These are phyloP conservation scores for Ceratocystis harringtonii DNA, from an alignment of 2,329 filamentous ascomycete species.

Conservation along the genomic window DNA sequence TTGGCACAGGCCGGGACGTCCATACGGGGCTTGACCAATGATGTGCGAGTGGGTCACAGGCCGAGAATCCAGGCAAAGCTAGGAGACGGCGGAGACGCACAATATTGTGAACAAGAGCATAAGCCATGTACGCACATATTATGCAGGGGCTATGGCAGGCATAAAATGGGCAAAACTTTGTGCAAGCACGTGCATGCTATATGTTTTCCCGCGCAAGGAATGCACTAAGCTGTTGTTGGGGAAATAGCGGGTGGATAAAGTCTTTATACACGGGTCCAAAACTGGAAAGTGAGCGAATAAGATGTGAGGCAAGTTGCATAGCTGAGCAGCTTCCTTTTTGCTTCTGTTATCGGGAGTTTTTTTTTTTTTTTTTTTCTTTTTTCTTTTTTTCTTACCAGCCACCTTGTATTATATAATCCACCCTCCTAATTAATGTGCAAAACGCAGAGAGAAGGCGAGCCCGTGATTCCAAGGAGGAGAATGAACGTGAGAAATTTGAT, in stretches of 20 bases:
- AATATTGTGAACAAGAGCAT: neutral
- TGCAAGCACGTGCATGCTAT: neutral
- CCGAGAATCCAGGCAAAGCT: neutral
- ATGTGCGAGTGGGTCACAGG: neutral
- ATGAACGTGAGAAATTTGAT: too few species aligned
- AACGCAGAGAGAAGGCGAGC: neutral
- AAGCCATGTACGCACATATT: neutral
- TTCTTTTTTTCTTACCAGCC: neutral
- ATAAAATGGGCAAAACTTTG: neutral
- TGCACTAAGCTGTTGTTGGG: neutral
- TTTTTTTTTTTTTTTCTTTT: neutral
- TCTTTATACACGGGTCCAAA: neutral
- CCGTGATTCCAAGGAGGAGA: too few species aligned
- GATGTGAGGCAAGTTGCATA: neutral
- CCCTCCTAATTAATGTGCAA: too few species aligned
- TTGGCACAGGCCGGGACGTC: neutral
- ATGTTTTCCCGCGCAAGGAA: neutral
- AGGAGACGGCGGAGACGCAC: neutral
- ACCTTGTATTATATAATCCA: neutral
- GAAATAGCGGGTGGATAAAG: neutral
- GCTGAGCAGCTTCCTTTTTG: neutral
- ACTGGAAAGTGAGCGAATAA: neutral
- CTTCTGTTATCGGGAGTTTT: neutral
- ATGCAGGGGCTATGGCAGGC: neutral
- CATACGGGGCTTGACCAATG: neutral